Evolutionary conservation across 768 basidiomycete species (phyloP).

Genomic region (Boletus pseudo-olivaceus): DNA sequence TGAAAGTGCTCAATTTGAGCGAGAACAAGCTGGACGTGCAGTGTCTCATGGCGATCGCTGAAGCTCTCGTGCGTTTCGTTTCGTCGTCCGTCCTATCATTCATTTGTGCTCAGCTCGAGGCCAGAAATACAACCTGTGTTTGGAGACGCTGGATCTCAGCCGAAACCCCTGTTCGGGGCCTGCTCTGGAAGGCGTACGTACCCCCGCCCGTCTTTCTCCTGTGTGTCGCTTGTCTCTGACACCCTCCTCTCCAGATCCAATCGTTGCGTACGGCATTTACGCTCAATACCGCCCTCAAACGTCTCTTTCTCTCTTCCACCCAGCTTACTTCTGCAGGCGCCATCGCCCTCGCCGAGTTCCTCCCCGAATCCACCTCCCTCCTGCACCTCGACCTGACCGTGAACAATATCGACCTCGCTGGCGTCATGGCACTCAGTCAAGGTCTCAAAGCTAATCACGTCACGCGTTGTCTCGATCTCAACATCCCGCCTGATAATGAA

Average conservation of each 20-base stretch:
- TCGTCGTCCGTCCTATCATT: background rate
- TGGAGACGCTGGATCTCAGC: slow-evolving; percentile 92
- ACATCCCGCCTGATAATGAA: slow-evolving; percentile 84
- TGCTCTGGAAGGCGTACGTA: slow-evolving; percentile 80
- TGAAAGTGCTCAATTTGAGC: slow-evolving; percentile 90
- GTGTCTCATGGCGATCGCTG: slow-evolving; percentile 78
- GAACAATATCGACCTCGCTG: slow-evolving; percentile 82
- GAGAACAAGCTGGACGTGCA: slow-evolving; percentile 90
- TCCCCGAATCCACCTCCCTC: slow-evolving; percentile 83
- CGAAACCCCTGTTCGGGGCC: slow-evolving; percentile 94
- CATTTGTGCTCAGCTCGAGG: background rate
- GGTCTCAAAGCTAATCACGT: slow-evolving; percentile 81
- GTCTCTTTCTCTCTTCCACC: slow-evolving; percentile 87
- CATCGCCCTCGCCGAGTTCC: slow-evolving; percentile 93
- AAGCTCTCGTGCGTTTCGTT: slow-evolving; percentile 67
- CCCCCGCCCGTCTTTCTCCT: background rate
- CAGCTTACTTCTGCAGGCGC: slow-evolving; percentile 78
- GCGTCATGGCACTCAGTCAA: slow-evolving; percentile 86
- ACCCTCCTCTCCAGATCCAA: slow-evolving; percentile 51
- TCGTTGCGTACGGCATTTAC: slow-evolving; percentile 92
- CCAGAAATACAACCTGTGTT: slow-evolving; percentile 89
- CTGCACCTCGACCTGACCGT: slow-evolving; percentile 89
- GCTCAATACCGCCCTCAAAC: slow-evolving; percentile 85
- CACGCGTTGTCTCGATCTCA: slow-evolving; percentile 90
- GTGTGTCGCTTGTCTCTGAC: background rate